Evolutionary conservation across 495 filamentous ascomycete genomes (phyloP), one percentile per base, ranked within the genome.

Genomic region (Xylaria castorea): DNA sequence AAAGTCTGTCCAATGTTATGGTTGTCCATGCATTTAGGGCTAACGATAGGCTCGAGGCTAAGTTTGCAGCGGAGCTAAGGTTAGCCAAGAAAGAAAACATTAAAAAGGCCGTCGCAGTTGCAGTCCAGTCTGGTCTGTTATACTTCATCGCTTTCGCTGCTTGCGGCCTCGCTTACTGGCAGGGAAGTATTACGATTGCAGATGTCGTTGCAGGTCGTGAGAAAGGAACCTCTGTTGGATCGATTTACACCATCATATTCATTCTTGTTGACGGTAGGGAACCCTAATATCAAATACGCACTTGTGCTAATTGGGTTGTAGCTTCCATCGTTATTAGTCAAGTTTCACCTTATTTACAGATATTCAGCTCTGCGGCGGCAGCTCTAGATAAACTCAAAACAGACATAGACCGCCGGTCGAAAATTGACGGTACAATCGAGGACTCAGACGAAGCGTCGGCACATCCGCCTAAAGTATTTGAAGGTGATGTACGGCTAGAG

Each of bases 111-210:
- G 71, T 85, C 2, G 88, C 87, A 0, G 81, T 86, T n/a, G 91
- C 87, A 14, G 79, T 88, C 1, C 89, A 91, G 69, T 84, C 89
- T n/a, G 90, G 90, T n/a, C 73, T 89, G 25, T 77, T 92, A 27
- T 92, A 91, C 72, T 92, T 92, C 70, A 86, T 91, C 68, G 88
- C 88, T 9, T 91, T 89, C 72, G 83, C 87, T 18, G 90, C 88
- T 3, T 91, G 91, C 74, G 90, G 86, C 50, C 79, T 92, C 22
- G 90, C 90, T 2, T 92, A 91, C 71, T 92, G 89, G 89, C 87
- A 92, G 74, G 91, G 89, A 22, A 87, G 86, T 71, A 79, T 78
- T 48, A 81, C 82, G 20, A 85, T 91, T 65, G 87, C 86, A 25
- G 76, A 85, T 66, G 81, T 83, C 12, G 82, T 87, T 34, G 80